These are phyloP conservation scores for Amanita brunnescens DNA, from an alignment of 768 basidiomycete species.

Conservation along the genomic window DNA sequence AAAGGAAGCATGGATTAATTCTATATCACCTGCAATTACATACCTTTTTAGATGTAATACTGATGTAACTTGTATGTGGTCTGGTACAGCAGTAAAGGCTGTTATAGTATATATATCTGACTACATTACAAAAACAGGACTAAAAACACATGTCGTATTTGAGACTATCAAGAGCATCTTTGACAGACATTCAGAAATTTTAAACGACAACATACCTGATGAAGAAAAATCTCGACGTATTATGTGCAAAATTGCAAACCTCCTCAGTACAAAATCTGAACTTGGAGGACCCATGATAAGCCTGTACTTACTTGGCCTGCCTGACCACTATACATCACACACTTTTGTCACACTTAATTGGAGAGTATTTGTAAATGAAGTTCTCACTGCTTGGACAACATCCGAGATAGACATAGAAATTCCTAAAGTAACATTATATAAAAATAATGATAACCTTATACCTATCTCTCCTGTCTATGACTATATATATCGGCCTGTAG, in stretches of 20 bases:
- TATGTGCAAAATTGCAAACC: slow-evolving; percentile 21
- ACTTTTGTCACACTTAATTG: slow-evolving; percentile 20
- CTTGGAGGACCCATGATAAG: slow-evolving; percentile 20
- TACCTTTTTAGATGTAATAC: slow-evolving; percentile 24
- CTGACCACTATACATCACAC: slow-evolving; percentile 23
- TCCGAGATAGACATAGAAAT: no score
- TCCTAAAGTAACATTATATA: no score
- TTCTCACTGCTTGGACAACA: not conserved
- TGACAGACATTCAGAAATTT: slow-evolving; percentile 6
- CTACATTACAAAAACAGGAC: slow-evolving; percentile 18
- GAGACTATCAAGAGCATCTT: not conserved
- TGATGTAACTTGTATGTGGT: slow-evolving; percentile 22
- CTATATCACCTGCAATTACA: slow-evolving; percentile 15
- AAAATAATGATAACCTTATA: no score
- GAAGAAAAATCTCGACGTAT: not conserved
- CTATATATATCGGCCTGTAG: slow-evolving; percentile 17
- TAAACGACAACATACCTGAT: not conserved
- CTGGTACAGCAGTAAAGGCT: slow-evolving; percentile 25
- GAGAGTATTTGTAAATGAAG: slow-evolving; percentile 10
- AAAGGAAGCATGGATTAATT: slow-evolving; percentile 23
- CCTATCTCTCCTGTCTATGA: slow-evolving; percentile 15
- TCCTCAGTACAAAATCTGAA: slow-evolving; percentile 17
- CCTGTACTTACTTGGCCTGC: slow-evolving; percentile 17
- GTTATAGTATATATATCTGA: slow-evolving; percentile 25
- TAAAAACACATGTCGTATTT: slow-evolving; percentile 24